Conservation (phyloP, 108 stramenopile species). For the Skeletonema marinoi region DNA sequence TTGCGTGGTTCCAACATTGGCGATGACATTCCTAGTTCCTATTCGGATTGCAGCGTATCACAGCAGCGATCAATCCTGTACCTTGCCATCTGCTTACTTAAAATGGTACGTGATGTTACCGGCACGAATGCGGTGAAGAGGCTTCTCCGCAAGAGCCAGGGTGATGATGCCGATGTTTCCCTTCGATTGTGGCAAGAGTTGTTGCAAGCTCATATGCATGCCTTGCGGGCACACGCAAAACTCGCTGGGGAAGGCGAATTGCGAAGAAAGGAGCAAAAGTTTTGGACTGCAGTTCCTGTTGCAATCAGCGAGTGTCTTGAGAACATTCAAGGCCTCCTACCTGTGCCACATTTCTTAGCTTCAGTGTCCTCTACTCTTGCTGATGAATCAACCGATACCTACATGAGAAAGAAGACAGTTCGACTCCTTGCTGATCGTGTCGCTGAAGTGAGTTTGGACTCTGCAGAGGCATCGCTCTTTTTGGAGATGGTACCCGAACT, state of each 20-base stretch:
- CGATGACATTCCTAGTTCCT: conserved; percentile 11
- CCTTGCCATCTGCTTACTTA: conserved; percentile 30
- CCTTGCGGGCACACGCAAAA: conserved; percentile 37
- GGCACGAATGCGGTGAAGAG: conserved; percentile 36
- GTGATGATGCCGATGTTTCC: conserved; percentile 47
- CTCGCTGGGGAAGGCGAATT: conserved; percentile 7
- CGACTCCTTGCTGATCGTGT: conserved; percentile 69
- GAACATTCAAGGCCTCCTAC: conserved; percentile 62
- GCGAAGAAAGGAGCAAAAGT: conserved; percentile 35
- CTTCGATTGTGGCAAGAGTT: conserved; percentile 77
- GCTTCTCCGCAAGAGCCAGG: conserved; percentile 48
- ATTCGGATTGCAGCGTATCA: conserved; percentile 17
- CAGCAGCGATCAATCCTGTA: conserved; percentile 46
- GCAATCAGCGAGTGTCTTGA: conserved; percentile 56
- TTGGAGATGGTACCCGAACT: conserved; percentile 77
- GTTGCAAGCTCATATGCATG: conserved; percentile 57
- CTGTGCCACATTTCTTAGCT: conserved; percentile 80
- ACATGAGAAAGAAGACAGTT: conserved; percentile 66
- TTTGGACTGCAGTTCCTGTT: conserved; percentile 55
- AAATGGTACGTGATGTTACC: conserved; percentile 42
- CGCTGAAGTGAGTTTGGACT: conserved; percentile 40
- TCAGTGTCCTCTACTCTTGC: conserved; percentile 67
- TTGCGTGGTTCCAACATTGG: conserved; percentile 18
- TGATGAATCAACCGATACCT: conserved; percentile 53
- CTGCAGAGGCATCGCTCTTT: conserved; percentile 74